Conservation (phyloP, 2,329 filamentous ascomycete species). For the Talaromyces sp. region DNA sequence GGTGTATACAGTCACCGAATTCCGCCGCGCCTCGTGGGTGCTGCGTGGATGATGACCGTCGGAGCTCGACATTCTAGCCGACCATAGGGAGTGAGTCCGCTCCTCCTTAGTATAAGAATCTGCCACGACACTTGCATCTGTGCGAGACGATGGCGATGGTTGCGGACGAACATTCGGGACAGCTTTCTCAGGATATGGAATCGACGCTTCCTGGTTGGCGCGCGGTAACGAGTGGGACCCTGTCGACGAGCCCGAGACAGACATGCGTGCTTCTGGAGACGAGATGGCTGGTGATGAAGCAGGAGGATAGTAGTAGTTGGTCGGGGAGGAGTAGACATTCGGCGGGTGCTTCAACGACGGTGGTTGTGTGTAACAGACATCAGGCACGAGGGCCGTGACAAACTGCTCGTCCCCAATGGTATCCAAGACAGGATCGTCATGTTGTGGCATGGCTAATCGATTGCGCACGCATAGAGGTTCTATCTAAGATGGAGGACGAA, state of each 20-base stretch:
- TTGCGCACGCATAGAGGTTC: neutral
- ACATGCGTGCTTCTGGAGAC: conserved; percentile 16
- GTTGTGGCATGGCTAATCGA: neutral
- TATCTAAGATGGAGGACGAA: neutral
- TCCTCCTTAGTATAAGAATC: conserved; percentile 3
- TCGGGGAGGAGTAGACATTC: neutral
- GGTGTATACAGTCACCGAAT: conserved; percentile 9
- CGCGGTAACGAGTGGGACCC: conserved; percentile 18
- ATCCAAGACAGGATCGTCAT: neutral
- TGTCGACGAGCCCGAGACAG: conserved; percentile 19
- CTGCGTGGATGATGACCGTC: conserved; percentile 7
- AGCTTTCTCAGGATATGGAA: conserved; percentile 21
- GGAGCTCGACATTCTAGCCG: conserved; percentile 4
- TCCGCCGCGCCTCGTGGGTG: conserved; percentile 5
- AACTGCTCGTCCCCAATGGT: conserved; percentile 15
- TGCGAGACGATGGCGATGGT: neutral
- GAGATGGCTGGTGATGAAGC: conserved; percentile 5
- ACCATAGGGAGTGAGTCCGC: neutral
- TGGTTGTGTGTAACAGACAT: neutral
- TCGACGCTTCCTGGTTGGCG: conserved; percentile 12
- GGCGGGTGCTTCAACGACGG: neutral
- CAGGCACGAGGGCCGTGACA: conserved; percentile 12
- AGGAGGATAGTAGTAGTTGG: conserved; percentile 5
- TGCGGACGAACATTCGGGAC: neutral
- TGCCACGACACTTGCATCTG: conserved; percentile 2